Conservation (phyloP, 306 rosid genomes). For the Vigna angularis region DNA sequence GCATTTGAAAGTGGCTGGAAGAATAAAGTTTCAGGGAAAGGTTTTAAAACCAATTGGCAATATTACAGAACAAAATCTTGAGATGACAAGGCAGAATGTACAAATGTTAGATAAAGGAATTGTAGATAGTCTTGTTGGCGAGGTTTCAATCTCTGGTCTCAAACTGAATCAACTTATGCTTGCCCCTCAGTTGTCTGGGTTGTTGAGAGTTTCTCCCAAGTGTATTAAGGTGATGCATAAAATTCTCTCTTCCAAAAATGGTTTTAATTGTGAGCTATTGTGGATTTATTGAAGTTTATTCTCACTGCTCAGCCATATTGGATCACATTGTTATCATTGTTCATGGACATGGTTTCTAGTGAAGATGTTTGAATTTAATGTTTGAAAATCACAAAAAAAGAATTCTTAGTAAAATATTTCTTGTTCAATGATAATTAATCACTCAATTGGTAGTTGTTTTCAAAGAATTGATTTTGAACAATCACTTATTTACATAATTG, state of each 20-base stretch:
- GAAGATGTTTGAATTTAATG: slow-evolving; percentile 9
- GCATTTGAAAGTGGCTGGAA: slow-evolving; percentile 87
- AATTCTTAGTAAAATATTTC: background rate
- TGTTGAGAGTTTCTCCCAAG: slow-evolving; percentile 68
- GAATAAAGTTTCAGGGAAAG: slow-evolving; percentile 84
- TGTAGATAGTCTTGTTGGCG: slow-evolving; percentile 72
- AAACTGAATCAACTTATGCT: slow-evolving; percentile 90
- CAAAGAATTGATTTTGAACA: slow-evolving; percentile 1
- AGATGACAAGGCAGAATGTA: slow-evolving; percentile 52
- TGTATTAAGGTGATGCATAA: slow-evolving; percentile 71
- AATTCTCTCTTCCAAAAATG: slow-evolving; percentile 14
- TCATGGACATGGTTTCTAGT: slow-evolving; percentile 16
- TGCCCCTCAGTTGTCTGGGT: slow-evolving; percentile 89
- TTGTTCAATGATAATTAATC: background rate
- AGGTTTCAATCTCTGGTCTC: slow-evolving; percentile 82
- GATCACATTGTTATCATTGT: background rate
- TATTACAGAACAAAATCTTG: slow-evolving; percentile 54
- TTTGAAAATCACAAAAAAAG: slow-evolving; percentile 9
- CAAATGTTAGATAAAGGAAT: slow-evolving; percentile 54
- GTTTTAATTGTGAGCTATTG: slow-evolving; percentile 14
- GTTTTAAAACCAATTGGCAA: slow-evolving; percentile 59
- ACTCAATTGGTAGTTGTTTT: background rate
- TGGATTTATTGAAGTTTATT: slow-evolving; percentile 26
- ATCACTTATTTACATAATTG: background rate
- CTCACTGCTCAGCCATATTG: slow-evolving; percentile 3